Evolutionary conservation across 192 early-diverging fungal species (phyloP).

Genomic region (Backusella parvicylindrica): DNA sequence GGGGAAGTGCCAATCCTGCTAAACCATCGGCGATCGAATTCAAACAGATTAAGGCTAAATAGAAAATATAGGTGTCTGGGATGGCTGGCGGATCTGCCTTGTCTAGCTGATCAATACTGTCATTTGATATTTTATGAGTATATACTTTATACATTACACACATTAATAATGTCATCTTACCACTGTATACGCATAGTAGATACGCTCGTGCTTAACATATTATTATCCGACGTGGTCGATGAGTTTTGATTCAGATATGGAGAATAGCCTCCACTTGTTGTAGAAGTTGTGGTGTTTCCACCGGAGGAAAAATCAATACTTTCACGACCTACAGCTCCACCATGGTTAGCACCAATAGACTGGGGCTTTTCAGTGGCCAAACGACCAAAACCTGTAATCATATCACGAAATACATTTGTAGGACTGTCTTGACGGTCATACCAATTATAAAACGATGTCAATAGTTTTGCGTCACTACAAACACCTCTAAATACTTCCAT

Average conservation of each 20-base stretch:
- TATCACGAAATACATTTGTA: constrained; percentile 77
- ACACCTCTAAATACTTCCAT: constrained; percentile 78
- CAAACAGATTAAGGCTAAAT: constrained; percentile 71
- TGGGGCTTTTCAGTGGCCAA: constrained; percentile 75
- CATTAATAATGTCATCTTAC: constrained; percentile 35
- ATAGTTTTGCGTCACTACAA: constrained; percentile 55
- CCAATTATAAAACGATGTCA: constrained; percentile 64
- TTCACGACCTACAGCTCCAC: constrained; percentile 24
- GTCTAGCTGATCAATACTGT: constrained; percentile 87
- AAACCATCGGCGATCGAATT: constrained; percentile 69
- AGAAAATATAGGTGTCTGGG: constrained; percentile 87
- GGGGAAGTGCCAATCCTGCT: constrained; percentile 60
- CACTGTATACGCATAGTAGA: constrained; percentile 72
- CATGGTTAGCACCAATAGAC: constrained; percentile 41
- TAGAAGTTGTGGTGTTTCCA: background rate
- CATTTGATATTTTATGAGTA: background rate
- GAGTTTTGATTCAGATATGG: constrained; percentile 1
- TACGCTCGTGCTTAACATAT: constrained; percentile 35
- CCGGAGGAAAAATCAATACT: constrained; percentile 30
- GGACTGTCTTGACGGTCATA: constrained; percentile 77
- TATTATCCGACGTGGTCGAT: constrained; percentile 26
- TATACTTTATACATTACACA: background rate
- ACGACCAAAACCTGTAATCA: constrained; percentile 70
- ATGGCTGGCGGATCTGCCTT: constrained; percentile 86
- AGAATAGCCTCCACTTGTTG: background rate